Evolutionary conservation across 75 land plant genomes (phyloP).

Genomic region (Picea glauca): DNA sequence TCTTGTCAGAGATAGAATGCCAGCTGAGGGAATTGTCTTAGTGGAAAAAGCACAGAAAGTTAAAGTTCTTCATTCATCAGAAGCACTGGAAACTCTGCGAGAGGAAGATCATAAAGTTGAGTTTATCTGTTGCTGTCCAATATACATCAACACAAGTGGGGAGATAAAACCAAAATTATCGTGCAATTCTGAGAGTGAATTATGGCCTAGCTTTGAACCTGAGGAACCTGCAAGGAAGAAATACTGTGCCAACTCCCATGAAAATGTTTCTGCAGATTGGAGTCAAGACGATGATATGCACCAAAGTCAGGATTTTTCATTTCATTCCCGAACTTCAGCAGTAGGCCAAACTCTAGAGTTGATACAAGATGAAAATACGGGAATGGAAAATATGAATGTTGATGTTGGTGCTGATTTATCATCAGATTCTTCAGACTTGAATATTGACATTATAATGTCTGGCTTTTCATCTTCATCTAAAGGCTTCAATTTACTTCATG

Average conservation of each 20-base stretch:
- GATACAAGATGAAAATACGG: not conserved
- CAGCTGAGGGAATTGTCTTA: conserved; percentile 58
- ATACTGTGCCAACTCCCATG: not conserved
- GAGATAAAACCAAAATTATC: not conserved
- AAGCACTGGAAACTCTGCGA: conserved; percentile 31
- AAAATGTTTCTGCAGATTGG: not conserved
- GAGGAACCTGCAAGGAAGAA: conserved; percentile 6
- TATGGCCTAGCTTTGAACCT: not conserved
- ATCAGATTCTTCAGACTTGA: not conserved
- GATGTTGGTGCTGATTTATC: not conserved
- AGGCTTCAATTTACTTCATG: not conserved
- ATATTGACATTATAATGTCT: not conserved
- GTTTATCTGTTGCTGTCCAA: conserved; percentile 48
- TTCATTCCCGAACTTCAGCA: not conserved
- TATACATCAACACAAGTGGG: conserved; percentile 12
- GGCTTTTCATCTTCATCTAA: not conserved
- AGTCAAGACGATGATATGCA: not conserved
- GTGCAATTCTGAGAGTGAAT: not conserved
- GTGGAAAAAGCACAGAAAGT: conserved; percentile 48
- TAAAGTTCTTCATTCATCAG: conserved; percentile 56
- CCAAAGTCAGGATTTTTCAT: not conserved
- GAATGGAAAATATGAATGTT: not conserved
- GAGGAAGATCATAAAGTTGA: conserved; percentile 29
- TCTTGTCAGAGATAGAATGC: conserved; percentile 30
- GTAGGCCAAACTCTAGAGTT: not conserved